Evolutionary conservation across 2,329 filamentous ascomycete species (phyloP).

Genomic region (Botryotinia calthae): DNA sequence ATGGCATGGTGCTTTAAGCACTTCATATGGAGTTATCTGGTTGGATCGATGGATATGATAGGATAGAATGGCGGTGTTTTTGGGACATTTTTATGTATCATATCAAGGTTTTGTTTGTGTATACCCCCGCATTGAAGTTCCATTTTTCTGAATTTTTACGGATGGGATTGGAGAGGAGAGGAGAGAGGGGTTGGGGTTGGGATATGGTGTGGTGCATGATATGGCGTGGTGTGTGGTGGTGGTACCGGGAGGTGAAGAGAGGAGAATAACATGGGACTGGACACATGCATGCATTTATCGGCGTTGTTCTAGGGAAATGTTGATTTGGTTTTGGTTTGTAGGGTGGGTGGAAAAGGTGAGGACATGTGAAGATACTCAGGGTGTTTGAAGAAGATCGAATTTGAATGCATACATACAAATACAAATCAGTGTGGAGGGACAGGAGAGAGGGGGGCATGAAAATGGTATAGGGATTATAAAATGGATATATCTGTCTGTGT

Average conservation of each 20-base stretch:
- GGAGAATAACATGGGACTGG: not conserved
- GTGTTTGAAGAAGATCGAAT: not conserved
- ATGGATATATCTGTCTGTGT: not conserved
- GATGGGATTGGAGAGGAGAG: not conserved
- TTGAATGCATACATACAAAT: not conserved
- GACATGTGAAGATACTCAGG: not conserved
- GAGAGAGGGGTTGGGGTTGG: not conserved
- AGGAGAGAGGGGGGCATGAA: not conserved
- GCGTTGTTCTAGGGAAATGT: not conserved
- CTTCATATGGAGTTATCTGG: not conserved
- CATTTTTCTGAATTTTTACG: not conserved
- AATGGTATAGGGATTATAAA: not conserved
- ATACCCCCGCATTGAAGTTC: conserved; percentile 6
- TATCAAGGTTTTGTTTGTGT: conserved; percentile 1
- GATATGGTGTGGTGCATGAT: not conserved
- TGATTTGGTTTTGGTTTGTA: not conserved
- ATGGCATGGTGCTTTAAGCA: not conserved
- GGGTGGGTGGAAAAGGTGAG: not conserved
- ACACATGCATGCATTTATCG: not conserved
- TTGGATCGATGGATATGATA: not conserved
- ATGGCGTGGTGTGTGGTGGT: too few species aligned
- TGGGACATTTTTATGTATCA: not conserved
- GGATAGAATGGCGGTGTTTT: not conserved
- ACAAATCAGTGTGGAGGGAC: not conserved
- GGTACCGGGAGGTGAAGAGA: not conserved